Evolutionary conservation across 768 basidiomycete genomes (phyloP).

Genomic region (Dacryopinax spathularia): DNA sequence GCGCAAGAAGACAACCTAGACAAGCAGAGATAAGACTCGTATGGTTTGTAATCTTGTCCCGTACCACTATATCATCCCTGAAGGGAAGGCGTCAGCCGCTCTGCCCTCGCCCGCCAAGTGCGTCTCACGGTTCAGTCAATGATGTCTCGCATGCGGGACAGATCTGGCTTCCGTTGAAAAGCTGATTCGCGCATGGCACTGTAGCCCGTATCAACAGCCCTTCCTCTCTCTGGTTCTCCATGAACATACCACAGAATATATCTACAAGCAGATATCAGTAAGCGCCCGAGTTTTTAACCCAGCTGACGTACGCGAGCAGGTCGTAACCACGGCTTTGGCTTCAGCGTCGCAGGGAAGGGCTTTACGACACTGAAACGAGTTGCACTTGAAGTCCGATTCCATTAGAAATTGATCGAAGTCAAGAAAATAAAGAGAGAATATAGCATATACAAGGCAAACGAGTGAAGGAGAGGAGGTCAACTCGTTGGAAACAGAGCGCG

Average conservation of each 20-base stretch:
- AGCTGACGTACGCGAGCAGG: constrained; percentile 36
- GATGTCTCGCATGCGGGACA: constrained; percentile 79
- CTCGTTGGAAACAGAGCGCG: background rate
- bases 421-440: background rate
- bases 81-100: background rate
- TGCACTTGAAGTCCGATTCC: constrained; percentile 2
- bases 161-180: constrained; percentile 60
- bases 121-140: constrained; percentile 58
- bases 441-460: background rate
- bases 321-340: constrained; percentile 64
- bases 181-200: constrained; percentile 77
- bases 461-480: background rate
- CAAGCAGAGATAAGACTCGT: background rate
- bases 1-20: constrained; percentile 38
- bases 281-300: too few species aligned
- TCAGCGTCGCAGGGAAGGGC: constrained; percentile 26
- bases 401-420: background rate
- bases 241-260: constrained; percentile 58
- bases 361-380: constrained; percentile 41
- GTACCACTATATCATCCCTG: constrained; percentile 52
- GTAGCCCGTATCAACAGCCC: background rate
- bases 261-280: constrained; percentile 25
- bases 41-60: constrained; percentile 14
- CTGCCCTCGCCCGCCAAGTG: constrained; percentile 22
- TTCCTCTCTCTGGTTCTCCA: background rate